These are phyloP conservation scores for Xylariaceae sp. DNA, from an alignment of 2,329 filamentous ascomycete genomes.

Conservation along the genomic window DNA sequence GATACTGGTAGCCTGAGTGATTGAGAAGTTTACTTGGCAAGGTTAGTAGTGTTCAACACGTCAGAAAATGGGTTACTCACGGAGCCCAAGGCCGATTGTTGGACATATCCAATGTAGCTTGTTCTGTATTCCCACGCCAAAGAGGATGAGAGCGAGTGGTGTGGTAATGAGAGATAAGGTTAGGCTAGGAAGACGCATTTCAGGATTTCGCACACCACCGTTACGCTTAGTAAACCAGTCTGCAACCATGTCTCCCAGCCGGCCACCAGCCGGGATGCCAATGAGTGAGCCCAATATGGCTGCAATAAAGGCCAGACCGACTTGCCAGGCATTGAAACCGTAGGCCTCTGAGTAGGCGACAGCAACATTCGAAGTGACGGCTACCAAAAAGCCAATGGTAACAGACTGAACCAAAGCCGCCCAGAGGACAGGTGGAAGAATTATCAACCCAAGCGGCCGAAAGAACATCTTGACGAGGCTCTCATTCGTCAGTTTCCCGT, in stretches of 20 bases:
- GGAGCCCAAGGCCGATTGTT: slow-evolving; percentile 58
- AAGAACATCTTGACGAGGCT: slow-evolving; percentile 53
- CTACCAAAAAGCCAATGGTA: slow-evolving; percentile 61
- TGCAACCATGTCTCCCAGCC: slow-evolving; percentile 53
- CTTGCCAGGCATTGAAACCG: slow-evolving; percentile 52
- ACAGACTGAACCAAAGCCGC: slow-evolving; percentile 59
- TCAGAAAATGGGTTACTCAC: slow-evolving; percentile 44
- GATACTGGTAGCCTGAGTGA: slow-evolving; percentile 61
- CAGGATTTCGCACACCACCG: slow-evolving; percentile 61
- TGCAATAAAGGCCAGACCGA: slow-evolving; percentile 58
- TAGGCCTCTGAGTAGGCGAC: slow-evolving; percentile 51
- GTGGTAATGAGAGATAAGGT: slow-evolving; percentile 57
- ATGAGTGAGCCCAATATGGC: slow-evolving; percentile 54
- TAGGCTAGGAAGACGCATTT: slow-evolving; percentile 64
- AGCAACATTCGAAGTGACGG: slow-evolving; percentile 59
- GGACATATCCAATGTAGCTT: slow-evolving; percentile 60
- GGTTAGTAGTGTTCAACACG: slow-evolving; percentile 2
- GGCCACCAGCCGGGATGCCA: slow-evolving; percentile 58
- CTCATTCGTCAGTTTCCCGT: slow-evolving; percentile 51
- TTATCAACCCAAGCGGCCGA: slow-evolving; percentile 56
- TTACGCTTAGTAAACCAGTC: slow-evolving; percentile 58
- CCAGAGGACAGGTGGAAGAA: slow-evolving; percentile 61
- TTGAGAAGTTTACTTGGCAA: slow-evolving; percentile 57
- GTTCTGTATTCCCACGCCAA: slow-evolving; percentile 54
- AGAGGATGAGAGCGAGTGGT: slow-evolving; percentile 52